phyloP scores from a whole-genome alignment of 2,329 filamentous ascomycete species.

The Sclerotinia spermophila region DNA sequence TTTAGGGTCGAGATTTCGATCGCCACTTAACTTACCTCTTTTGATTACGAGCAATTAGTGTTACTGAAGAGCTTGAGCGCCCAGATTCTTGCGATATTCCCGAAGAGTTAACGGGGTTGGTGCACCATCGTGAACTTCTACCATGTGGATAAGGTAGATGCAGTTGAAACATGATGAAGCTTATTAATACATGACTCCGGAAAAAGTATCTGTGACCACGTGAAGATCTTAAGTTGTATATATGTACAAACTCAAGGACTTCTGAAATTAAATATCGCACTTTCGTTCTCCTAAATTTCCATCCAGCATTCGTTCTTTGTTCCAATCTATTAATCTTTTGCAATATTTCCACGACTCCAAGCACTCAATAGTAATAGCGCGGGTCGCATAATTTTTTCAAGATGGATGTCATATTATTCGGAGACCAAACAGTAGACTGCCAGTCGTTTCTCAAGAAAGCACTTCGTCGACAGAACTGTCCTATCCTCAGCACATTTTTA shows the following conservation, averaged over 20 bases:
- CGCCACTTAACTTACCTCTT: not conserved
- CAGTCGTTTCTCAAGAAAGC: slow-evolving; percentile 25
- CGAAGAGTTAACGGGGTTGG: not conserved
- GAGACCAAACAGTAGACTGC: slow-evolving; percentile 27
- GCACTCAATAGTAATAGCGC: slow-evolving; percentile 13
- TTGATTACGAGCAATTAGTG: not conserved
- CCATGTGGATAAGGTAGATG: slow-evolving; percentile 4
- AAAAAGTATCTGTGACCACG: not conserved
- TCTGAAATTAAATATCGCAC: not conserved
- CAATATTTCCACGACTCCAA: not conserved
- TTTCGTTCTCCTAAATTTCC: not conserved
- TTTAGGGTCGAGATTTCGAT: slow-evolving; percentile 1
- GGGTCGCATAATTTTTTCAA: slow-evolving; percentile 21
- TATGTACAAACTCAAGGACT: slow-evolving; percentile 10
- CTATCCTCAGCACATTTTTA: slow-evolving; percentile 46
- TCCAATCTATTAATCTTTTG: not conserved
- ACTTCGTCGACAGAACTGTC: slow-evolving; percentile 24
- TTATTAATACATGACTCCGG: not conserved
- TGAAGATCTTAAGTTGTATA: slow-evolving; percentile 11
- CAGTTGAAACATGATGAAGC: slow-evolving; percentile 2
- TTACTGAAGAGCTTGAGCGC: slow-evolving; percentile 1
- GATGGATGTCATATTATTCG: slow-evolving; percentile 29
- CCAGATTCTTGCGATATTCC: not conserved
- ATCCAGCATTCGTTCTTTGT: not conserved
- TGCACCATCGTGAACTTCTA: slow-evolving; percentile 8